Evolutionary conservation across 1,139 yeast species (phyloP), one percentile per base, ranked within the genome.

Genomic region (Starmera stellimalicola): DNA sequence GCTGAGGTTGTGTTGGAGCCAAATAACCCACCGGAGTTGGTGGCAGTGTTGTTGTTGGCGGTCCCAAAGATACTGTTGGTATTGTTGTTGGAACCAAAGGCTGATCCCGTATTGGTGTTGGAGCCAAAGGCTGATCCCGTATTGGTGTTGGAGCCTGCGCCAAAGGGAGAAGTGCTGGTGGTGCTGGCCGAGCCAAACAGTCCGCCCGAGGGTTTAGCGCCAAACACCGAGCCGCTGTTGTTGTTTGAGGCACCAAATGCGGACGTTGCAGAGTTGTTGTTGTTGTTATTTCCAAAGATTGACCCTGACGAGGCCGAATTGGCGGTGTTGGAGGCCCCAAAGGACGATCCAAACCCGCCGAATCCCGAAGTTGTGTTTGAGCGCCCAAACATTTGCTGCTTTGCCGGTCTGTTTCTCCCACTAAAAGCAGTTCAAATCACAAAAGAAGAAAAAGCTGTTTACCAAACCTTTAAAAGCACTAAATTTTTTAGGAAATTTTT

Each of bases 291-390:
- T 11, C 41, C 35, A 18, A 49, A 50, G 3, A 50, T 37, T 18
- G 46, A 51, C 12, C 62, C 60, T 33, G 51, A 49, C 1, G 57
- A 49, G 20, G 57, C 41, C 1, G 41, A 32, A 2, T 45, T 34
- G 26, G 46, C 47, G 26, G 44, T 42, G 30, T 43, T 47, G 33
- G 41, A 47, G 35, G 50, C 37, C 22, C 43, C 43, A 11, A 41
- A 36, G 32, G 38, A 43, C 34, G 58, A 47, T 15, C 79, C 80
- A 55, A 76, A 76, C 20, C 80, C 80, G 26, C 81, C 81, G 48
- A 74, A 74, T 14, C 81, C 81, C 20, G 77, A 65, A 14, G 57
- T 54, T 9, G 58, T 49, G 36, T 49, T 51, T 2, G 50, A 30
- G 11, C 47, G 34, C 11, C 46, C 38, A 29, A 49, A 49, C 53